Evolutionary conservation across 495 filamentous ascomycete genomes (phyloP).

Genomic region (Hypomontagnella monticulosa): DNA sequence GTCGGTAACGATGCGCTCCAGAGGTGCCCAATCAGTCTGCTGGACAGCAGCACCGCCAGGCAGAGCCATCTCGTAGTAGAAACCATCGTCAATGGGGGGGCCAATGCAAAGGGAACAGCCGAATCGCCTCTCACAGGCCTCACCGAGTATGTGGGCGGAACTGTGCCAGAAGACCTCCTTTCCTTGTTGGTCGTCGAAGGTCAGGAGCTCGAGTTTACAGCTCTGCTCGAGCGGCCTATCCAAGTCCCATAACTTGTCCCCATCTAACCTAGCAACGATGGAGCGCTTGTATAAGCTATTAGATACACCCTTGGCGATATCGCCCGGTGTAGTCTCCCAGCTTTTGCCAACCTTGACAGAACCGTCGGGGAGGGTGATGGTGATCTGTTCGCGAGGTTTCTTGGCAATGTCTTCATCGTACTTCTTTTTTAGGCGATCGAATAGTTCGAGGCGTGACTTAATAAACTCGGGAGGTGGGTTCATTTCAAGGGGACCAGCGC

Average conservation of each 20-base stretch:
- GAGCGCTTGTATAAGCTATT: conserved; percentile 77
- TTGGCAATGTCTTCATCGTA: conserved; percentile 75
- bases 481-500: conserved; percentile 62
- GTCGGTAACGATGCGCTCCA: conserved; percentile 77
- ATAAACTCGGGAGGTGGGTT: conserved; percentile 80
- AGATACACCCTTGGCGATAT: conserved; percentile 72
- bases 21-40: conserved; percentile 76
- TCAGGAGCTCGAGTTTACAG: conserved; percentile 80
- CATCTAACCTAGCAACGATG: conserved; percentile 85
- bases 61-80: conserved; percentile 98
- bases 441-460: conserved; percentile 82
- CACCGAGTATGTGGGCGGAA: conserved; percentile 91
- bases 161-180: conserved; percentile 93
- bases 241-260: conserved; percentile 85
- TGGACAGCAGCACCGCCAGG: conserved; percentile 77
- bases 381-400: conserved; percentile 72
- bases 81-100: conserved; percentile 90
- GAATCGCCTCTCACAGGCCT: conserved; percentile 88
- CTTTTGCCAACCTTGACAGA: conserved; percentile 68
- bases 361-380: conserved; percentile 72
- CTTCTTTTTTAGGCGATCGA: conserved; percentile 86
- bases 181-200: conserved; percentile 86
- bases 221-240: conserved; percentile 85
- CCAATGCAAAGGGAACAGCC: conserved; percentile 92
- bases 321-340: conserved; percentile 76